Evolutionary conservation across 495 filamentous ascomycete genomes (phyloP), one percentile per base, ranked within the genome.

Genomic region (Penicillium steckii): DNA sequence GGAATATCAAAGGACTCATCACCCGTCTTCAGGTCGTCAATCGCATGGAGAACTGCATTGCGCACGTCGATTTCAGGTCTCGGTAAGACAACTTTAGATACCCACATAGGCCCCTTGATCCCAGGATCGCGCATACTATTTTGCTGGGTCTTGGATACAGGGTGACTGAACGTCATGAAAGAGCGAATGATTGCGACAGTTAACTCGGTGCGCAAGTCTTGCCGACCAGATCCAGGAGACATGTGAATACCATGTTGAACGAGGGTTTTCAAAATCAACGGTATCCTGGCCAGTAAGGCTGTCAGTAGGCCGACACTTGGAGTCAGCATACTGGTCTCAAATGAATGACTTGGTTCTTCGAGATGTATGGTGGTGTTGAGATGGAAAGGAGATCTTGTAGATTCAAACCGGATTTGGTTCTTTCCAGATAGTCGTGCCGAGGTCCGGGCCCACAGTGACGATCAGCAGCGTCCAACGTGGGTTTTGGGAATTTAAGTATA

Each of bases 41-140:
- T 85, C 6, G 81, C 89, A 27, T 66, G 68, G 35, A 81, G 71
- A 4, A 90, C 63, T 0, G 85, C 67, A 25, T 83, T 71, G 42
- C 83, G 79, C 8, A 87, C 67, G 56, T 84, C 77, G 24, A 76
- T 65, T 48, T 82, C 81, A 12, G 82, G 83, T 22, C 60, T 65
- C 0, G 83, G 78, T 21, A 90, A 67, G 0, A 73, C 77, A 27
- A 85, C 81, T 37, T 83, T 87, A 46, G 81, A 84, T 27, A 95
- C 73, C 92, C 92, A 96, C 59, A 94, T 83, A 25, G 78, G 79
- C 3, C 89, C 89, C 61, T 91, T 90, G 59, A 95, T 74, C 6
- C 81, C 83, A 0, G 82, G 82, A 25, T 88, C 87, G 44, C 74
- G 79, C 37, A 79, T 62, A 4, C 81, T 79, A 26, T 78, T 56